phyloP scores from a whole-genome alignment of 148 eudicot genomes.

The Gaultheria prostrata region DNA sequence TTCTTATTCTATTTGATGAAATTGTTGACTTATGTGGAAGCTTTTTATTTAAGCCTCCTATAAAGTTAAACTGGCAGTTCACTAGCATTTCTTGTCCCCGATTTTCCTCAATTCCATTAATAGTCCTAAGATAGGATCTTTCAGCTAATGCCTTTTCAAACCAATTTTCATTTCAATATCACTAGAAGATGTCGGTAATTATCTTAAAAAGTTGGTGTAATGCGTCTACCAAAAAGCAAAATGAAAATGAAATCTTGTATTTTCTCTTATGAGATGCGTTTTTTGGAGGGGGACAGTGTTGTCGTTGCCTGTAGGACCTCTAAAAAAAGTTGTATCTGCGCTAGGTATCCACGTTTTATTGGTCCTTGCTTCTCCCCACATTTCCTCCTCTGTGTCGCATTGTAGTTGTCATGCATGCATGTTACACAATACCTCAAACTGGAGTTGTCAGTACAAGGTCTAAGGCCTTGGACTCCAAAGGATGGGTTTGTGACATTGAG shows the following conservation, averaged over 20 bases:
- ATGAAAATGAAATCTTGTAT: background rate
- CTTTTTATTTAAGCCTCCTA: background rate
- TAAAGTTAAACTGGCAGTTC: background rate
- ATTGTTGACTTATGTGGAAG: background rate
- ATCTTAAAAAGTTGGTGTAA: background rate
- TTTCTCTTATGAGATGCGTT: background rate
- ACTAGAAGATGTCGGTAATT: background rate
- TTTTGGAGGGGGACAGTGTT: background rate
- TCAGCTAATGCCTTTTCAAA: background rate
- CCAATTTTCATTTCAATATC: background rate
- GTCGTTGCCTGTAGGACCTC: background rate
- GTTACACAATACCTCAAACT: background rate
- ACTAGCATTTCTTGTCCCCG: background rate
- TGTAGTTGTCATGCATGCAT: background rate
- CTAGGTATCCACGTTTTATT: background rate
- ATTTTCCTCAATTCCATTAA: background rate
- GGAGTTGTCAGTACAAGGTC: background rate
- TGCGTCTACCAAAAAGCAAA: background rate
- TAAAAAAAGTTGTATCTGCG: background rate
- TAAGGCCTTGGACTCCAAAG: background rate
- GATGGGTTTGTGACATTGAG: background rate
- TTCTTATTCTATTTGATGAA: background rate
- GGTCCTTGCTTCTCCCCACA: background rate
- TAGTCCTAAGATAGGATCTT: background rate
- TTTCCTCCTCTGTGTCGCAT: background rate